A percentile compares a stretch with the other conserved stretches of the same genome.
Evolutionary conservation across 768 basidiomycete species (phyloP).

Genomic region (Sporobolomyces pararoseus): DNA sequence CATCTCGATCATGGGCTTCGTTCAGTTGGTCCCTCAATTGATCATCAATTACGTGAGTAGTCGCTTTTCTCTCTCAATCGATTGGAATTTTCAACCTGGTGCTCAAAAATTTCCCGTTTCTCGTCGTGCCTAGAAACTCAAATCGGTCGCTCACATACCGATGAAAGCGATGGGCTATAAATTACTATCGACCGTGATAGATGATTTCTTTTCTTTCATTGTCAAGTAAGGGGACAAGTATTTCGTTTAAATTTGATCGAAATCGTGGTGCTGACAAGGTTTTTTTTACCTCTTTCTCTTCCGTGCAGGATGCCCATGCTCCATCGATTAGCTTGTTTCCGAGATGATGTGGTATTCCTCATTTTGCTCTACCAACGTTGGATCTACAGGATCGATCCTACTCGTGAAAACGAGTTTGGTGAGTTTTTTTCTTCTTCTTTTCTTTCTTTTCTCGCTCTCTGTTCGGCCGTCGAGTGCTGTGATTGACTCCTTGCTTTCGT

Average conservation of each 20-base stretch:
- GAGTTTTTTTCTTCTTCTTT: slow-evolving; percentile 53
- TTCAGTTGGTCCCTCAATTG: slow-evolving; percentile 58
- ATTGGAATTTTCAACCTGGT: no score
- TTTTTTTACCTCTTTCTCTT: slow-evolving; percentile 65
- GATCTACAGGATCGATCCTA: slow-evolving; percentile 95
- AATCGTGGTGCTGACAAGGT: slow-evolving; percentile 50
- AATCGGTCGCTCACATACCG: slow-evolving; percentile 96
- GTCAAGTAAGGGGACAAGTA: not conserved
- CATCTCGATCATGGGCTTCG: slow-evolving; percentile 96
- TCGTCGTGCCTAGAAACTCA: slow-evolving; percentile 29
- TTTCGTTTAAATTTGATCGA: slow-evolving; percentile 28
- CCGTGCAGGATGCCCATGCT: slow-evolving; percentile 80
- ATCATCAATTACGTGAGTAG: slow-evolving; percentile 55
- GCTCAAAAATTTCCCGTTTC: no score
- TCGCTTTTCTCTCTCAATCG: slow-evolving; percentile 64
- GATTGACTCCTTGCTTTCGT: not conserved
- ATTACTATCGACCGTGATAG: slow-evolving; percentile 60
- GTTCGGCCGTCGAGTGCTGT: no score
- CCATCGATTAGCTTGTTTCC: slow-evolving; percentile 67
- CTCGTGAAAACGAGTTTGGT: slow-evolving; percentile 93
- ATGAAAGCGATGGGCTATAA: slow-evolving; percentile 99
- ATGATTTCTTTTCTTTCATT: slow-evolving; percentile 38
- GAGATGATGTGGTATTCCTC: slow-evolving; percentile 52
- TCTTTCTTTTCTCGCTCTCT: not conserved
- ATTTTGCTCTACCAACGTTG: slow-evolving; percentile 62